phyloP scores from a whole-genome alignment of 345 rosid species.

The Citrus hindsii region DNA sequence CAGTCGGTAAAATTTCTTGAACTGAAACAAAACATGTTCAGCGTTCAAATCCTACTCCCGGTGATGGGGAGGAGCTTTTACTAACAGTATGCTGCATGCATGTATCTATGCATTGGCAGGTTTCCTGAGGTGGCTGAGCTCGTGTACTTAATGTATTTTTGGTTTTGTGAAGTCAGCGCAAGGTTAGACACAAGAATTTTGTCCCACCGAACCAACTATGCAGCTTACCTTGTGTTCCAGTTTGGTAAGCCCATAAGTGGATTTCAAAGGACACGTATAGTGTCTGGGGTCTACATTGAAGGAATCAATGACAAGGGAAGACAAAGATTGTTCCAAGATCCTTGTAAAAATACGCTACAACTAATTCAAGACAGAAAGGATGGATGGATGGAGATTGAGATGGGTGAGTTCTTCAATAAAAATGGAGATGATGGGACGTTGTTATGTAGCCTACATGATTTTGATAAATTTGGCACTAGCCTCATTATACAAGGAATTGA shows the following conservation, averaged over 20 bases:
- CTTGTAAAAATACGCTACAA: too few relatives aligned
- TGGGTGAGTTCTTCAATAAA: too few relatives aligned
- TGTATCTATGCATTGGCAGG: conserved; percentile 2
- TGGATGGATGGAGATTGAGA: too few relatives aligned
- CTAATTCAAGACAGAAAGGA: too few relatives aligned
- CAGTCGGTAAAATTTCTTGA: too few relatives aligned
- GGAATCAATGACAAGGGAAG: too few relatives aligned
- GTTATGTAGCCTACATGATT: conserved; percentile 19
- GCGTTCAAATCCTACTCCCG: background rate
- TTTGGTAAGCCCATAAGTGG: too few relatives aligned
- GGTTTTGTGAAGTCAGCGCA: conserved; percentile 14
- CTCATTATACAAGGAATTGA: conserved; percentile 40
- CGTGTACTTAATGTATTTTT: background rate
- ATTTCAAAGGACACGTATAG: too few relatives aligned
- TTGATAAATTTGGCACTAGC: conserved; percentile 4
- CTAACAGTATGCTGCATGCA: background rate
- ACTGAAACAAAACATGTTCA: too few relatives aligned
- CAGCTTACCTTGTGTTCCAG: too few relatives aligned
- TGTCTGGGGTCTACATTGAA: conserved; percentile 1
- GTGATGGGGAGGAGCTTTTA: background rate
- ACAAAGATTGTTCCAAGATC: too few relatives aligned
- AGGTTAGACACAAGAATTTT: conserved; percentile 9
- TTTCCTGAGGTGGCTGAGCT: conserved; percentile 29
- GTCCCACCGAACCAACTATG: too few relatives aligned
- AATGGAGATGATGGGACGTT: background rate